phyloP scores from a whole-genome alignment of 495 filamentous ascomycete genomes.

The Ramalina peruviana region DNA sequence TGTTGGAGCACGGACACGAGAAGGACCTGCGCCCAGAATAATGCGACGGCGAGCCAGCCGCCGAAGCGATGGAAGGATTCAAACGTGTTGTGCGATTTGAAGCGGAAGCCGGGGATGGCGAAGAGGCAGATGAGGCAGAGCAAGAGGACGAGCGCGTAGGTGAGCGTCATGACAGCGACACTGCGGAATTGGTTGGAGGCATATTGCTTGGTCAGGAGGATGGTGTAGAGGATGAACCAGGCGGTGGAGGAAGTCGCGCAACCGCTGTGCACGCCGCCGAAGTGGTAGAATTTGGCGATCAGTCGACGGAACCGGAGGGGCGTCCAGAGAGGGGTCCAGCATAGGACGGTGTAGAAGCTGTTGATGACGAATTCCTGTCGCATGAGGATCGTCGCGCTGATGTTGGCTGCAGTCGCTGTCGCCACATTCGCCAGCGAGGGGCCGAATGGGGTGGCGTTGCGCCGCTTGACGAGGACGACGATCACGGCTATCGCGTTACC shows the following conservation, averaged over 20 bases:
- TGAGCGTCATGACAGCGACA: conserved; percentile 12
- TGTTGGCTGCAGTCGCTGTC: conserved; percentile 39
- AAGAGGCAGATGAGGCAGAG: conserved; percentile 17
- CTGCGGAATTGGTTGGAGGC: conserved; percentile 7
- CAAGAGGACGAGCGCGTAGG: conserved; percentile 11
- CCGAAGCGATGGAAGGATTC: conserved; percentile 42
- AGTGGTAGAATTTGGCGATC: conserved; percentile 62
- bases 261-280: conserved; percentile 64
- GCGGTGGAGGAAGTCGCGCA: conserved; percentile 51
- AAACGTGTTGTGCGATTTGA: conserved; percentile 37
- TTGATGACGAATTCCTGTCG: conserved; percentile 69
- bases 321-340: conserved; percentile 41
- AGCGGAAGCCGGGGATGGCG: conserved; percentile 13
- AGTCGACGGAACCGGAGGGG: conserved; percentile 49
- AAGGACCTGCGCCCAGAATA: conserved; percentile 23
- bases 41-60: conserved; percentile 35
- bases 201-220: conserved; percentile 34
- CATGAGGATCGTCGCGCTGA: conserved; percentile 43
- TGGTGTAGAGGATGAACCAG: conserved; percentile 54
- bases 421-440: conserved; percentile 11
- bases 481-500: conserved; percentile 39
- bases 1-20: conserved; percentile 17
- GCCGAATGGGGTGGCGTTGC: conserved; percentile 14
- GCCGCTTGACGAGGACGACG: conserved; percentile 19
- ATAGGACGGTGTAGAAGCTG: conserved; percentile 46